Evolutionary conservation across 169 alveolate species (phyloP).

Genomic region (Toxoplasma gondii): DNA sequence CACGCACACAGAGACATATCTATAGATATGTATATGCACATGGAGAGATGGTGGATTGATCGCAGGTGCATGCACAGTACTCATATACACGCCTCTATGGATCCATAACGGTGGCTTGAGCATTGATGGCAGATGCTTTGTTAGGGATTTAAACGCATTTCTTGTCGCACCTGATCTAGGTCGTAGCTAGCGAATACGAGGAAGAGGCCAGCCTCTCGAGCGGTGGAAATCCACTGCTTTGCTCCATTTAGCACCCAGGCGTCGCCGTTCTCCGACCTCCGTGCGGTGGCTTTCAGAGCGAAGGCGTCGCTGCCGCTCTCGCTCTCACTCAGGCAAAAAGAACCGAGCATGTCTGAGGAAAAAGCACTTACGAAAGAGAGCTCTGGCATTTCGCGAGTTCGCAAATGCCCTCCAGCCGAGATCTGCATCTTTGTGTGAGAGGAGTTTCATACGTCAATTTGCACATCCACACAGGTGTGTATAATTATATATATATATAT

Average conservation of each 20-base stretch:
- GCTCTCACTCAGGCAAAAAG: constrained; percentile 60
- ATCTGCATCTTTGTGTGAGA: too few relatives aligned
- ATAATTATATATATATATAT: too few relatives aligned
- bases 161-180: constrained; percentile 13
- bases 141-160: too few relatives aligned
- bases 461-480: background rate
- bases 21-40: background rate
- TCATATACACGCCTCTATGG: too few relatives aligned
- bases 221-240: constrained; percentile 60
- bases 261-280: constrained; percentile 13
- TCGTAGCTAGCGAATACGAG: constrained; percentile 59
- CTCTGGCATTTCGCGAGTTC: background rate
- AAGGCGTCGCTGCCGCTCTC: constrained; percentile 62
- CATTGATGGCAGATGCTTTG: too few relatives aligned
- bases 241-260: constrained; percentile 29
- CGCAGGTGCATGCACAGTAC: too few relatives aligned
- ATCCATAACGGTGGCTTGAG: too few relatives aligned
- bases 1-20: background rate
- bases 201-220: constrained; percentile 66
- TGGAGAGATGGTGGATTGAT: background rate
- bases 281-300: constrained; percentile 49
- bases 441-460: too few relatives aligned
- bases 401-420: too few relatives aligned
- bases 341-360: constrained; percentile 54
- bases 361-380: background rate